Evolutionary conservation across 2,329 filamentous ascomycete genomes (phyloP).

Genomic region (Corynespora cassiicola): DNA sequence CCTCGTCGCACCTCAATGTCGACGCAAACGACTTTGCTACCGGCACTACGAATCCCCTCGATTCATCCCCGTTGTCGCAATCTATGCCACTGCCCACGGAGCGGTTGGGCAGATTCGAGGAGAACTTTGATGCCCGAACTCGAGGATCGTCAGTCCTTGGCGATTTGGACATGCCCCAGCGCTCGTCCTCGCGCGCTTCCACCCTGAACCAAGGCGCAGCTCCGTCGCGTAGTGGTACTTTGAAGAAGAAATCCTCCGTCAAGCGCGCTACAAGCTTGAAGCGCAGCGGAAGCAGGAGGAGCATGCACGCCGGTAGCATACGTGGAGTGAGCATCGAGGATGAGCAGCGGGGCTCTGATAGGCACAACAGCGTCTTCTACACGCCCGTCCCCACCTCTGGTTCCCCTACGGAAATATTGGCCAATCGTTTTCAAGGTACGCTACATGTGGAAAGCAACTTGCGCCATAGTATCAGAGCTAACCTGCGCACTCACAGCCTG

Average conservation of each 20-base stretch:
- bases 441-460: too few relatives aligned
- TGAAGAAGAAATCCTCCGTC: conserved; percentile 88
- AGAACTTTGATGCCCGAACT: conserved; percentile 74
- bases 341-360: conserved; percentile 65
- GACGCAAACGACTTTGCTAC: conserved; percentile 48
- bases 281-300: conserved; percentile 80
- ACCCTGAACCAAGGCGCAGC: conserved; percentile 52
- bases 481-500: conserved; percentile 66
- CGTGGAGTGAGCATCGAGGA: conserved; percentile 78
- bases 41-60: conserved; percentile 35
- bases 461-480: conserved; percentile 1
- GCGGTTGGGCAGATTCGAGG: conserved; percentile 64
- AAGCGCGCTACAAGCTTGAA: conserved; percentile 76
- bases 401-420: conserved; percentile 85
- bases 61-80: conserved; percentile 44
- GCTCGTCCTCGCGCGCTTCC: conserved; percentile 66
- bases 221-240: conserved; percentile 70
- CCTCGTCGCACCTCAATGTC: conserved; percentile 27
- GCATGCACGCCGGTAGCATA: conserved; percentile 85
- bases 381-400: conserved; percentile 88
- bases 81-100: conserved; percentile 29
- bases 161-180: conserved; percentile 61
- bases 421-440: conserved; percentile 86
- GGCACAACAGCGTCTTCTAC: conserved; percentile 83
- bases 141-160: conserved; percentile 70